Conservation (phyloP, 2,329 filamentous ascomycete genomes). For the Penicillium sclerotigenum region DNA sequence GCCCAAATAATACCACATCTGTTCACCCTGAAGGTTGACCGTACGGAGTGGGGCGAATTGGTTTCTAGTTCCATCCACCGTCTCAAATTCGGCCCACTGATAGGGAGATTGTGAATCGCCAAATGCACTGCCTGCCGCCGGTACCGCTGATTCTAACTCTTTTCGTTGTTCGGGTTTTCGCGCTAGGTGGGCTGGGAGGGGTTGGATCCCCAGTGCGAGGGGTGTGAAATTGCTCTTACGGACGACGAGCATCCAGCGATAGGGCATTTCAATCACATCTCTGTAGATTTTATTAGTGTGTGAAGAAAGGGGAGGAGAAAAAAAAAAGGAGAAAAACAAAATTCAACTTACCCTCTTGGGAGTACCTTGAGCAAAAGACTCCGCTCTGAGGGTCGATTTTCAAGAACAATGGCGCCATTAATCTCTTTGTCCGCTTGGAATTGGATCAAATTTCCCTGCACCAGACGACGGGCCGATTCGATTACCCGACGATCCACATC, state of each 20-base stretch:
- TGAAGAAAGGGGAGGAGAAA: constrained; percentile 3
- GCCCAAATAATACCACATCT: constrained; percentile 86
- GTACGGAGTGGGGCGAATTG: constrained; percentile 61
- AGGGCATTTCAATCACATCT: constrained; percentile 61
- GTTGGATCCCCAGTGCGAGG: constrained; percentile 45
- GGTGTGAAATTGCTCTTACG: constrained; percentile 50
- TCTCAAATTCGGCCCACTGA: constrained; percentile 78
- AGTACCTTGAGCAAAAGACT: constrained; percentile 76
- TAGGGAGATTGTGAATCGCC: constrained; percentile 55
- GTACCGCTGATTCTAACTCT: constrained; percentile 59
- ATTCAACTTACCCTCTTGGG: constrained; percentile 68
- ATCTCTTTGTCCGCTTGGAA: constrained; percentile 83
- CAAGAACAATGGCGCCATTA: constrained; percentile 81
- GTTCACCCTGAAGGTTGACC: constrained; percentile 67
- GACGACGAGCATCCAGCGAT: constrained; percentile 49
- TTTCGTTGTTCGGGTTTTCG: constrained; percentile 53
- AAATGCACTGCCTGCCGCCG: constrained; percentile 64
- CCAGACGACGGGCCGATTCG: constrained; percentile 65
- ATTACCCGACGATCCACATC: constrained; percentile 68
- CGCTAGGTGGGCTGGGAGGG: constrained; percentile 47
- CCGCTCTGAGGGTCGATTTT: constrained; percentile 74
- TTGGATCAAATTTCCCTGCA: constrained; percentile 75
- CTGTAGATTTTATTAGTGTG: constrained; percentile 21
- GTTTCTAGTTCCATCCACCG: constrained; percentile 52
- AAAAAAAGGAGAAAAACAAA: constrained; percentile 7